Evolutionary conservation across 2,329 filamentous ascomycete genomes (phyloP), one percentile per base, ranked within the genome.

Genomic region (Hymenoscyphus occultus): DNA sequence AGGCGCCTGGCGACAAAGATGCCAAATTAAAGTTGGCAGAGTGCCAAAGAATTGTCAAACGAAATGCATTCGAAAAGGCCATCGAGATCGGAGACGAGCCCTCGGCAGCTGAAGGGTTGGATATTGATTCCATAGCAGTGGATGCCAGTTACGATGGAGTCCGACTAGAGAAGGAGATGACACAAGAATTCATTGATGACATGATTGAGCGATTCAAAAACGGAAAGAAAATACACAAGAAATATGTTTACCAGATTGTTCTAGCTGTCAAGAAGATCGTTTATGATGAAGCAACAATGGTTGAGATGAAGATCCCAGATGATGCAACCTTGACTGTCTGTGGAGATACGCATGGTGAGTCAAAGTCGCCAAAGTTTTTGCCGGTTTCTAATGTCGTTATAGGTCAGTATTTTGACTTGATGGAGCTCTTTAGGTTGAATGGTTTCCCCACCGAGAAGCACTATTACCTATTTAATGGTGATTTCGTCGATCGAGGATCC

Each of bases 171-270:
- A 84, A 89, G 61, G 84, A 90, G 76, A 99, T 99, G 93, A 97
- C 94, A 1, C 86, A 94, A 71, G 94, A 97, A 73, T 99, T 99
- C 75, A 91, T 99, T 73, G 91, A 96, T 73, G 94, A 99, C 80
- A 97, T 98, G 94, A 94, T 92, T 64, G 86, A 95, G 77, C 84
- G 95, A 39, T 99, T 99, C 85, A 97, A 96, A 85, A 89, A 86
- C 60, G 95, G 95, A 75, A 98, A 99, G 84, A 94, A 92, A 79
- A 84, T 99, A 64, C 92, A 95, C 78, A 89, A 87, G 80, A 99
- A 98, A 84, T 99, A 97, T 76, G 95, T 94, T 70, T 98, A 94
- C 82, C 92, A 97, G 80, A 99, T 99, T 75, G 85, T 99, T 73
- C 81, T 97, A 72, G 91, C 91, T 5, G 91, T 96, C 72, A 92